Percentiles rank a stretch among this genome's conserved stretches.
Conservation (phyloP, 1,284 basidiomycete genomes). For the Moesziomyces sp. region DNA sequence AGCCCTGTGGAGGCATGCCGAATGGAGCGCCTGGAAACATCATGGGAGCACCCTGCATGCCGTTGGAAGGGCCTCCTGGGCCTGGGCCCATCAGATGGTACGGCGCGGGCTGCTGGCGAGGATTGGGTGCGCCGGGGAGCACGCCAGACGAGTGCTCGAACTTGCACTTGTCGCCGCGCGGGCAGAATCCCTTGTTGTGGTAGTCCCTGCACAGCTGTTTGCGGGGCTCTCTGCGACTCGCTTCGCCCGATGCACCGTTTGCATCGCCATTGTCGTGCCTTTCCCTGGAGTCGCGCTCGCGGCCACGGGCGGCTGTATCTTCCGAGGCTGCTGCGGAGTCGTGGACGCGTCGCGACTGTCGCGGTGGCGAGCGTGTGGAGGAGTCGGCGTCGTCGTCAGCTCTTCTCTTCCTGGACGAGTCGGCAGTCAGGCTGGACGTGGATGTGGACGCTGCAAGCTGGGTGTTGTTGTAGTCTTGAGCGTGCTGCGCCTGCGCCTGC, state of each 20-base stretch:
- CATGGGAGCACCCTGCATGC: constrained; percentile 40
- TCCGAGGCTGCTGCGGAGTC: constrained; percentile 19
- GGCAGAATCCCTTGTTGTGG: constrained; percentile 76
- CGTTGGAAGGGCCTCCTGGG: constrained; percentile 15
- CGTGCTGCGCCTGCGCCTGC: constrained; percentile 10
- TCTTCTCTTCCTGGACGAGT: constrained; percentile 44
- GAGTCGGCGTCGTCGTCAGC: constrained; percentile 45
- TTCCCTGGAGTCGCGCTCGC: constrained; percentile 39
- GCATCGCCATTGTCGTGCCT: constrained; percentile 20
- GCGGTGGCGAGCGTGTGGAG: constrained; percentile 34
- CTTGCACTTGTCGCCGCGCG: constrained; percentile 88
- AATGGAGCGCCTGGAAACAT: constrained; percentile 50
- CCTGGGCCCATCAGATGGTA: constrained; percentile 37
- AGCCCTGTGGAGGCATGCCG: constrained; percentile 45
- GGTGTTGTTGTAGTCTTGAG: constrained; percentile 13
- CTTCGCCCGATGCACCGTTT: constrained; percentile 19
- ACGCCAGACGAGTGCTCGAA: constrained; percentile 76
- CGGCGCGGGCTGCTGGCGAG: constrained; percentile 21
- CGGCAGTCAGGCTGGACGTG: constrained; percentile 8
- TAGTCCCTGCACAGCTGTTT: constrained; percentile 64
- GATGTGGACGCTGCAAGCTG: constrained; percentile 9
- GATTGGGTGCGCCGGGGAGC: constrained; percentile 26
- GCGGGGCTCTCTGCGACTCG: constrained; percentile 19
- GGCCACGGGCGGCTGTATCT: constrained; percentile 14
- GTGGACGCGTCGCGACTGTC: constrained; percentile 37